Evolutionary conservation across 2,329 filamentous ascomycete genomes (phyloP).

Genomic region (Phaeosphaeria sp.): DNA sequence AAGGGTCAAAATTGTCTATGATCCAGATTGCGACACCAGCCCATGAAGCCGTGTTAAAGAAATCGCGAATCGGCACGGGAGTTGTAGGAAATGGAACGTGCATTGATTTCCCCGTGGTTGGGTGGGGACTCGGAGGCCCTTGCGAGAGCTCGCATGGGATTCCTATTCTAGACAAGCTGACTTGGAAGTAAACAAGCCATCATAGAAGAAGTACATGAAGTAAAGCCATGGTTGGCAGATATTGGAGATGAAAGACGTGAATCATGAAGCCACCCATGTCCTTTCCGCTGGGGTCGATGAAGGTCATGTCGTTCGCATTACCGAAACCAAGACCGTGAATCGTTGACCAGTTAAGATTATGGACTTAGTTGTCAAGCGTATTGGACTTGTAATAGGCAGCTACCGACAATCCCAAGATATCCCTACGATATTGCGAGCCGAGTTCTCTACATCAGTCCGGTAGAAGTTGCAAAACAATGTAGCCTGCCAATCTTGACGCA

Average conservation of each 20-base stretch:
- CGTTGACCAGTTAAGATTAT: background rate
- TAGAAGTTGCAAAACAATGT: background rate
- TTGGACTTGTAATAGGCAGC: background rate
- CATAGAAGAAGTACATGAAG: conserved; percentile 55
- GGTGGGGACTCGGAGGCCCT: conserved; percentile 44
- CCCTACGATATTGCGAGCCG: background rate
- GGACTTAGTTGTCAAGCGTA: background rate
- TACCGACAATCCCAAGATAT: background rate
- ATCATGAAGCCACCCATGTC: background rate
- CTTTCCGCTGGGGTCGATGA: background rate
- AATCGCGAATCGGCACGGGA: conserved; percentile 4
- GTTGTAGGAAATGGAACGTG: conserved; percentile 1
- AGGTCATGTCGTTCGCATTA: conserved; percentile 34
- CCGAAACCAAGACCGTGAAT: background rate
- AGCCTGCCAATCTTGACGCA: background rate
- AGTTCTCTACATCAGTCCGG: background rate
- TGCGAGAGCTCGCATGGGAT: conserved; percentile 39
- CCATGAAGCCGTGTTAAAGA: conserved; percentile 3
- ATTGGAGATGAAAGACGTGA: conserved; percentile 44
- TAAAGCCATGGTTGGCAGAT: conserved; percentile 54
- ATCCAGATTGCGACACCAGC: background rate
- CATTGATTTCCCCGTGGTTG: conserved; percentile 38
- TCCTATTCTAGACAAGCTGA: conserved; percentile 56
- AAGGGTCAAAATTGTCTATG: too few relatives aligned
- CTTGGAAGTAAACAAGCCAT: conserved; percentile 55